phyloP scores from a whole-genome alignment of 2,329 filamentous ascomycete species.

The Thielaviopsis musarum region DNA sequence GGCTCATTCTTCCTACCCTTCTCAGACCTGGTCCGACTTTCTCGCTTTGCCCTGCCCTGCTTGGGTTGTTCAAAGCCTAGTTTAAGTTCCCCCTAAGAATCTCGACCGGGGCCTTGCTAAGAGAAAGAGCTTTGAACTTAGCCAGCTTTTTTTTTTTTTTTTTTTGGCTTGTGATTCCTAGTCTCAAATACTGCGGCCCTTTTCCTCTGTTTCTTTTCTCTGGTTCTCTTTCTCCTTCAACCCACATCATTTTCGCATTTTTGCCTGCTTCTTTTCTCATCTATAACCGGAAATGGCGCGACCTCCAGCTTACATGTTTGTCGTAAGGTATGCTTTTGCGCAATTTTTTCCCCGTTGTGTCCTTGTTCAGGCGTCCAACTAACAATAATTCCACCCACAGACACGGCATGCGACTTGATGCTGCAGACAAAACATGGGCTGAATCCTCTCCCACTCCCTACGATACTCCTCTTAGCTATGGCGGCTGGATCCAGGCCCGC shows the following conservation, averaged over 20 bases:
- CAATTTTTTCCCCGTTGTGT: not conserved
- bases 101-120: not conserved
- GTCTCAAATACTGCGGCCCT: slow-evolving; percentile 1
- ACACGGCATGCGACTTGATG: slow-evolving; percentile 86
- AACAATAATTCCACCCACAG: slow-evolving; percentile 24
- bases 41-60: not conserved
- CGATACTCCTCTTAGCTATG: slow-evolving; percentile 87
- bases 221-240: not conserved
- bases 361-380: not conserved
- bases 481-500: slow-evolving; percentile 78
- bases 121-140: not conserved
- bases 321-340: slow-evolving; percentile 23
- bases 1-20: not conserved
- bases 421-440: slow-evolving; percentile 90
- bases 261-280: not conserved
- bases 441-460: slow-evolving; percentile 84
- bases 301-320: slow-evolving; percentile 27
- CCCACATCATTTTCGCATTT: not conserved
- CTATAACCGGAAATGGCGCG: slow-evolving; percentile 20
- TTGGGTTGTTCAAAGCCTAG: not conserved
- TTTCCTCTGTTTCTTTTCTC: not conserved
- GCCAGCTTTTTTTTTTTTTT: too few species aligned
- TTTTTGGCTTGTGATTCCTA: slow-evolving; percentile 5
- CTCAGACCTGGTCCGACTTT: not conserved
- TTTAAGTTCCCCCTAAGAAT: not conserved